Evolutionary conservation across 83 land plant genomes (phyloP).

Genomic region (Picea abies): DNA sequence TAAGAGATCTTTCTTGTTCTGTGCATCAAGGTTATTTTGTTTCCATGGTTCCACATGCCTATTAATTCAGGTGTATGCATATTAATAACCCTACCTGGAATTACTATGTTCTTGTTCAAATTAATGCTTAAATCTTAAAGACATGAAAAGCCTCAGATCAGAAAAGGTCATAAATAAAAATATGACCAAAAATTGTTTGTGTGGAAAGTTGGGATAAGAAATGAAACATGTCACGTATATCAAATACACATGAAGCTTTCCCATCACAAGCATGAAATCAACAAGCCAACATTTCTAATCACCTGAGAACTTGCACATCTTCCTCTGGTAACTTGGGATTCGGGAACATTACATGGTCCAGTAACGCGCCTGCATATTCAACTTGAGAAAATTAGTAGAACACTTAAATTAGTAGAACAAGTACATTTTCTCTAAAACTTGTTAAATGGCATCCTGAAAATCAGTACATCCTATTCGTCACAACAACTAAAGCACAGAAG

Average conservation of each 20-base stretch:
- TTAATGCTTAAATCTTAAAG: not conserved
- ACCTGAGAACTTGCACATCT: slow-evolving; percentile 11
- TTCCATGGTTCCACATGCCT: not conserved
- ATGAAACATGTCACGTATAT: not conserved
- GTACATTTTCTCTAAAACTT: not conserved
- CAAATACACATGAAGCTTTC: not conserved
- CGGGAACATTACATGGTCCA: not conserved
- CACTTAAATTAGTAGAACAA: not conserved
- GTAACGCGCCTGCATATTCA: slow-evolving; percentile 6
- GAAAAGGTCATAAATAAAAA: not conserved
- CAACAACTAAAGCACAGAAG: not conserved
- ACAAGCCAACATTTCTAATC: not conserved
- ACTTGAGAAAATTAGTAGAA: not conserved
- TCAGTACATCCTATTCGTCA: not conserved
- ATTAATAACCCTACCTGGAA: not conserved
- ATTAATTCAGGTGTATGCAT: not conserved
- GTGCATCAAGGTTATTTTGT: not conserved
- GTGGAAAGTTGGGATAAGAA: not conserved
- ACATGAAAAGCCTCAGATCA: not conserved
- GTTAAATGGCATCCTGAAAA: not conserved
- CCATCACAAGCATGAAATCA: not conserved
- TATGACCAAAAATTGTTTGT: not conserved
- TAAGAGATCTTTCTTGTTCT: not conserved
- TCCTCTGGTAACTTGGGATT: slow-evolving; percentile 5
- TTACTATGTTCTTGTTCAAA: not conserved